These are phyloP conservation scores for Coemansia biformis DNA, from an alignment of 192 early-diverging fungal genomes.

Conservation along the genomic window DNA sequence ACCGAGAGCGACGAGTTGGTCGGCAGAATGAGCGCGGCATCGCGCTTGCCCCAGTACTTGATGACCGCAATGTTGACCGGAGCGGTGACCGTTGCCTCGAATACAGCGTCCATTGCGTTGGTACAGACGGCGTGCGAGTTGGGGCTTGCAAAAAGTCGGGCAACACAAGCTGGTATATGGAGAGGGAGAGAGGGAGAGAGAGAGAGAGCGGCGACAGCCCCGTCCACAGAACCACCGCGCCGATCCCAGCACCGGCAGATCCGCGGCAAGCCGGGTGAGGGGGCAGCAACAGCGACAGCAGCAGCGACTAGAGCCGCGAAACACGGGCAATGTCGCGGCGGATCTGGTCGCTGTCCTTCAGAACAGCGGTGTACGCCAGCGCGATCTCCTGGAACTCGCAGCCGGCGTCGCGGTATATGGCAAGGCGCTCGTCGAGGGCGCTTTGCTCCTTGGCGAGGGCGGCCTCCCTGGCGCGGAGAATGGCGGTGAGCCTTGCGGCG, in stretches of 20 bases:
- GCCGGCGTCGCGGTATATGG: constrained; percentile 40
- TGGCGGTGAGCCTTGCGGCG: constrained; percentile 8
- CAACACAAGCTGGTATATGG: too few species aligned
- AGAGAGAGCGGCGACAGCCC: neutral
- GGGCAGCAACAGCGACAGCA: too few species aligned
- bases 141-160: too few species aligned
- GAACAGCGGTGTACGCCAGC: constrained; percentile 22
- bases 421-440: constrained; percentile 38
- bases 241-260: too few species aligned
- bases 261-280: too few species aligned
- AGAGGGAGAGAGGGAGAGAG: neutral
- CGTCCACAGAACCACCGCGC: too few species aligned
- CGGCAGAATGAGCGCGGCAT: constrained; percentile 83
- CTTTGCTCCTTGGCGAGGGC: constrained; percentile 25
- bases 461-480: constrained; percentile 15
- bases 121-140: too few species aligned
- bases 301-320: constrained; percentile 28
- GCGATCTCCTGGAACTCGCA: constrained; percentile 47
- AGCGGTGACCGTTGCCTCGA: constrained; percentile 79
- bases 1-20: constrained; percentile 97
- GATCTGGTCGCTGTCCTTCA: constrained; percentile 25
- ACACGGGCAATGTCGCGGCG: constrained; percentile 35
- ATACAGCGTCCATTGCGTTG: constrained; percentile 15
- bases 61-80: constrained; percentile 99
- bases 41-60: constrained; percentile 99